Evolutionary conservation across 306 rosid species (phyloP).

Genomic region (Vigna unguiculata): DNA sequence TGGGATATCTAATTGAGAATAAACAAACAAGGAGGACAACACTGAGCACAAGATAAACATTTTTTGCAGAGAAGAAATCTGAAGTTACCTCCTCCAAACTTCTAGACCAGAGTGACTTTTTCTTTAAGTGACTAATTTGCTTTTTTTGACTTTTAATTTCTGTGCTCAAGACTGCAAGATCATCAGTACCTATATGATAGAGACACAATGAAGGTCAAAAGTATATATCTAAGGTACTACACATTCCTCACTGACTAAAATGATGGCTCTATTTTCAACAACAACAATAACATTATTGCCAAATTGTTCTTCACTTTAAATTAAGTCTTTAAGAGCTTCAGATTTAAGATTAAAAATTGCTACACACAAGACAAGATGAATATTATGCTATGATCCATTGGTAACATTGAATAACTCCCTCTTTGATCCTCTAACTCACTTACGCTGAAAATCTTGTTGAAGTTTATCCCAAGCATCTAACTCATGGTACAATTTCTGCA

Average conservation of each 20-base stretch:
- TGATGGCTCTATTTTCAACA: slow-evolving; percentile 2
- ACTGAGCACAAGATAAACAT: slow-evolving; percentile 28
- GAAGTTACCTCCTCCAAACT: slow-evolving; percentile 82
- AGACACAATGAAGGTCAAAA: slow-evolving; percentile 30
- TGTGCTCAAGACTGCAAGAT: slow-evolving; percentile 54
- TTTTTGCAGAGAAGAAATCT: slow-evolving; percentile 15
- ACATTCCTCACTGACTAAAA: slow-evolving; percentile 20
- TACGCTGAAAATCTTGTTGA: slow-evolving; percentile 65
- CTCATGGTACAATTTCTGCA: slow-evolving; percentile 80
- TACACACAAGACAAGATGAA: slow-evolving; percentile 25
- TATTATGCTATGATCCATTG: slow-evolving; percentile 13
- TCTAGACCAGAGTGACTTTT: slow-evolving; percentile 84
- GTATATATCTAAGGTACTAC: slow-evolving; percentile 27
- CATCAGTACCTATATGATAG: slow-evolving; percentile 62
- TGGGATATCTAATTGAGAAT: not conserved
- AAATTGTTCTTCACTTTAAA: slow-evolving; percentile 19
- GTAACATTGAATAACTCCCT: slow-evolving; percentile 50
- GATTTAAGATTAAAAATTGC: slow-evolving; percentile 21
- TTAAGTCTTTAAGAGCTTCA: not conserved
- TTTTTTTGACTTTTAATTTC: slow-evolving; percentile 73
- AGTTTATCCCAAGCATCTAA: slow-evolving; percentile 66
- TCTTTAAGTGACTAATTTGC: slow-evolving; percentile 70
- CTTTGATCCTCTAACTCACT: slow-evolving; percentile 60
- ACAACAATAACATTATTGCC: not conserved
- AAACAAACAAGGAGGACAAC: slow-evolving; percentile 20